Conservation (phyloP, 345 rosid species). For the Alliaria petiolata region DNA sequence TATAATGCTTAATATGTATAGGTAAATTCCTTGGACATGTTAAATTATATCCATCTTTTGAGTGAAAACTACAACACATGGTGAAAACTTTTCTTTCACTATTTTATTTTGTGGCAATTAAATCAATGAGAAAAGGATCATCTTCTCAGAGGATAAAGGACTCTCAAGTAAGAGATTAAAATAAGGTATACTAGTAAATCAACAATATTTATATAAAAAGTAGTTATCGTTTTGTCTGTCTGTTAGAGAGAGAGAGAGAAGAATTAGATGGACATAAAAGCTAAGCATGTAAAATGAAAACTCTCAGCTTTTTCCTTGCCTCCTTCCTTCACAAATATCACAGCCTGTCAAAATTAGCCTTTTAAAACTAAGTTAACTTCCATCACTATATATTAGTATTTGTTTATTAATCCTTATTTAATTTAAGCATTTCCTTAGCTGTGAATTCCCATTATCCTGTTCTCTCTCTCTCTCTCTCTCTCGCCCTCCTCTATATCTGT, state of each 20-base stretch:
- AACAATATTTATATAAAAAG: not conserved
- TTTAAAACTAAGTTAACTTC: conserved; percentile 41
- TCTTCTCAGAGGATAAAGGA: not conserved
- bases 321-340: conserved; percentile 36
- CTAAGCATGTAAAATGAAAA: no score
- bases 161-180: not conserved
- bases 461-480: not conserved
- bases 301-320: conserved; percentile 35
- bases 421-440: conserved; percentile 24
- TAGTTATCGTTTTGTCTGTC: conserved; percentile 6
- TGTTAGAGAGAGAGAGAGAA: conserved; percentile 15
- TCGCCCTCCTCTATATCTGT: conserved; percentile 4
- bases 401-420: conserved; percentile 22
- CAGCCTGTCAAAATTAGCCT: conserved; percentile 83
- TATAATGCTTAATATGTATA: not conserved
- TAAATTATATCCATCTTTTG: not conserved
- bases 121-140: not conserved
- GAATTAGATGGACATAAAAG: no score
- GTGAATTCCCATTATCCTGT: conserved; percentile 10
- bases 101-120: not conserved
- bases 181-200: not conserved
- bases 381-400: conserved; percentile 26
- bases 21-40: not conserved
- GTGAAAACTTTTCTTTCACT: not conserved
- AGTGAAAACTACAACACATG: not conserved